A percentile compares a stretch with the other conserved stretches of the same genome.
These are phyloP conservation scores for Rhodotorula paludigena DNA, from an alignment of 768 basidiomycete species.

Conservation along the genomic window DNA sequence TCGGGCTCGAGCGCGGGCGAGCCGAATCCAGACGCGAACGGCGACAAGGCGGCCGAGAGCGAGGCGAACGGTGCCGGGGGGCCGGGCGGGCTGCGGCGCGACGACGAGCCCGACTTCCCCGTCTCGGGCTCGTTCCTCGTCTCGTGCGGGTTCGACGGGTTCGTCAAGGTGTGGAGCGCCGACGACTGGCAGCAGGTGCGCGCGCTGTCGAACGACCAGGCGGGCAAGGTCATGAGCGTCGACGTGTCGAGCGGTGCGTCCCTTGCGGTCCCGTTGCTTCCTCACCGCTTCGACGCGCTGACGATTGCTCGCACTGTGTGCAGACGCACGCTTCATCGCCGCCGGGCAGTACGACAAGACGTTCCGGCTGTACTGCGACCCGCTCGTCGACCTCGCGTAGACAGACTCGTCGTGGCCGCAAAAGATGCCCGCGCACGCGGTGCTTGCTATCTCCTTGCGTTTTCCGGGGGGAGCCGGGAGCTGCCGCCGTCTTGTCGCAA, in stretches of 20 bases:
- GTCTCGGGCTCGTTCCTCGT: slow-evolving; percentile 87
- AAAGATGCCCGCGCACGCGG: too few species aligned
- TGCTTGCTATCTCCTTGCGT: too few species aligned
- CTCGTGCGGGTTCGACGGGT: slow-evolving; percentile 87
- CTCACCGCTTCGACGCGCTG: neutral
- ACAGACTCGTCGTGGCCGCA: neutral
- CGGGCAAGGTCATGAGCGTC: slow-evolving; percentile 97
- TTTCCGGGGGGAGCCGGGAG: too few species aligned
- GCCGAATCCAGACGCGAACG: neutral
- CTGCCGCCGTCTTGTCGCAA: too few species aligned
- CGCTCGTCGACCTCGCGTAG: slow-evolving; percentile 28
- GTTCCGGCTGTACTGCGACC: slow-evolving; percentile 24
- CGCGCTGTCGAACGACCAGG: slow-evolving; percentile 79
- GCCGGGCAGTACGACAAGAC: slow-evolving; percentile 27
- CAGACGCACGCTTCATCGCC: slow-evolving; percentile 36
- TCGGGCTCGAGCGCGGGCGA: slow-evolving; percentile 18
- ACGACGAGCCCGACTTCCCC: slow-evolving; percentile 62
- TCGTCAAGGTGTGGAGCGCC: slow-evolving; percentile 92
- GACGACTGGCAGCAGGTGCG: slow-evolving; percentile 94
- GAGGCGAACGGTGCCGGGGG: slow-evolving; percentile 6
- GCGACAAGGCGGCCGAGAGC: slow-evolving; percentile 25
- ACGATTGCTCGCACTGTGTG: neutral
- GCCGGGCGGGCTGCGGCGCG: slow-evolving; percentile 50
- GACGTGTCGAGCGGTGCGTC: slow-evolving; percentile 64
- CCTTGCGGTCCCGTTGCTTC: neutral